phyloP scores from a whole-genome alignment of 441 rosid species.

The Isatis lusitanica region DNA sequence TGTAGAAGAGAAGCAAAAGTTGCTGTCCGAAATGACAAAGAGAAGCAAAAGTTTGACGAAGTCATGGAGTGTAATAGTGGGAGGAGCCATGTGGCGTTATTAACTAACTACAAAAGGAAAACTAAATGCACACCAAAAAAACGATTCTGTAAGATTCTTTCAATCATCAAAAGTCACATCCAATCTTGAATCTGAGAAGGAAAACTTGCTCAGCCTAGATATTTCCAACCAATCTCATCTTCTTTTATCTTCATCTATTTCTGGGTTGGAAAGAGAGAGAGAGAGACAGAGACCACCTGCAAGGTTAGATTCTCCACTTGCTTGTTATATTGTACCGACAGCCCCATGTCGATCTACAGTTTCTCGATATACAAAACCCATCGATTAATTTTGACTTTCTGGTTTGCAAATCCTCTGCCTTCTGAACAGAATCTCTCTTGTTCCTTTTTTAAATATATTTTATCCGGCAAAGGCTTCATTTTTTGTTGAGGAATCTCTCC shows the following conservation, averaged over 20 bases:
- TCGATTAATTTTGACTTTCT: conserved; percentile 27
- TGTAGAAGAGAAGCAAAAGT: background rate
- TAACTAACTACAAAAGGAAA: background rate
- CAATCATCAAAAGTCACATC: conserved; percentile 14
- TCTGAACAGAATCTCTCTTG: background rate
- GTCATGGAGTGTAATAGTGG: conserved; percentile 1
- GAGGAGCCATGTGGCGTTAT: conserved; percentile 26
- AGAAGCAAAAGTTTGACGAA: conserved; percentile 5
- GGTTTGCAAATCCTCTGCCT: background rate
- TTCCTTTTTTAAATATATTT: background rate
- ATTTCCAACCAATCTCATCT: background rate
- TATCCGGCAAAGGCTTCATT: background rate
- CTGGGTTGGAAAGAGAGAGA: background rate
- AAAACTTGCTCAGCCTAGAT: background rate
- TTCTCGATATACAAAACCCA: background rate
- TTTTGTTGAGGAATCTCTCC: background rate
- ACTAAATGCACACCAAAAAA: background rate
- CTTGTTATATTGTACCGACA: too few relatives aligned
- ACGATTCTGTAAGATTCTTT: background rate
- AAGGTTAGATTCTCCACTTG: conserved; percentile 9
- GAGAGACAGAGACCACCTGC: background rate
- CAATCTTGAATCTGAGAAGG: conserved; percentile 22
- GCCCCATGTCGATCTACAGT: background rate
- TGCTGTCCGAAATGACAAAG: background rate
- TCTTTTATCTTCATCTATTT: background rate